Conservation (phyloP, 306 rosid genomes). For the Glycine tomentella region DNA sequence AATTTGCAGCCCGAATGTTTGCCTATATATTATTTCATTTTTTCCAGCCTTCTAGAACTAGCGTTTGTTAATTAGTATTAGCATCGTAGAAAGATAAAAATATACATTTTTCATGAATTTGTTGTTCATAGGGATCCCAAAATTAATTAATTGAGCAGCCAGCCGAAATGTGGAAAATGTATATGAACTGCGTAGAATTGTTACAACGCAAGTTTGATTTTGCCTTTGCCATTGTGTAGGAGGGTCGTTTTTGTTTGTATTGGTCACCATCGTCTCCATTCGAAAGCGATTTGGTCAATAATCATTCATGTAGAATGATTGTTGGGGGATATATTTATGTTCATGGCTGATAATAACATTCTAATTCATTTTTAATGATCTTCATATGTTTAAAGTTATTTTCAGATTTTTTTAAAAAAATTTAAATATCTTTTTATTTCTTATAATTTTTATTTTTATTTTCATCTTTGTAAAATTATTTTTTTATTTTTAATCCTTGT, state of each 20-base stretch:
- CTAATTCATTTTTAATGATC: not conserved
- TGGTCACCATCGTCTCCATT: not conserved
- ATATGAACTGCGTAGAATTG: too few species aligned
- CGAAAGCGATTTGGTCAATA: slow-evolving; percentile 23
- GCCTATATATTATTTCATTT: not conserved
- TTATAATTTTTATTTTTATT: too few species aligned
- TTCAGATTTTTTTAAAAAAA: not conserved
- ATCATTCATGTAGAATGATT: slow-evolving; percentile 37
- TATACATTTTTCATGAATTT: too few species aligned
- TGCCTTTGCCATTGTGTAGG: not conserved
- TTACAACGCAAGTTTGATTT: slow-evolving; percentile 6
- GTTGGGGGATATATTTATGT: not conserved
- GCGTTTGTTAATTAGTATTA: not conserved
- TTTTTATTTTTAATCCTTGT: too few species aligned
- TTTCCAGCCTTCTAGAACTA: slow-evolving; percentile 14
- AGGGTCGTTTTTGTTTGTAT: not conserved
- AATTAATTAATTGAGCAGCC: too few species aligned
- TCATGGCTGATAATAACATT: not conserved
- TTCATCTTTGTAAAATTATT: too few species aligned
- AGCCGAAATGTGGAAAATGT: too few species aligned
- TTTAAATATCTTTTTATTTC: too few species aligned
- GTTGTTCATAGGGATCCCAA: too few species aligned
- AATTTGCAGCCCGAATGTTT: not conserved
- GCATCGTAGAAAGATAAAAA: not conserved
- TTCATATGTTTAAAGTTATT: not conserved